These are phyloP conservation scores for Piromyces finnis DNA, from an alignment of 192 early-diverging fungal genomes.

Conservation along the genomic window DNA sequence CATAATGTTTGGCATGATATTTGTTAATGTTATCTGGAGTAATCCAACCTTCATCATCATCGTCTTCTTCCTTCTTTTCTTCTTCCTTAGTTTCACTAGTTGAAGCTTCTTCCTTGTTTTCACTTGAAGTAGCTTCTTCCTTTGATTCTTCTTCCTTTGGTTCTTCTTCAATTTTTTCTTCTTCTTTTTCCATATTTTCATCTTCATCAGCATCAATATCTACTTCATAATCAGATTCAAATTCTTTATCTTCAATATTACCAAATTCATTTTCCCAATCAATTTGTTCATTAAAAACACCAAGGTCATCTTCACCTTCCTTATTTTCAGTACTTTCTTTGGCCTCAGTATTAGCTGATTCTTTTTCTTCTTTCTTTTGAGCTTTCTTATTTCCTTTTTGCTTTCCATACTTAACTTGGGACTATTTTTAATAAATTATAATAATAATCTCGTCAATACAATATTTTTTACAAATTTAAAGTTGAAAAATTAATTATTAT, in stretches of 20 bases:
- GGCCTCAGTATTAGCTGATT: background rate
- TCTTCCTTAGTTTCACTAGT: conserved; percentile 5
- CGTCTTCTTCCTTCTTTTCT: conserved; percentile 7
- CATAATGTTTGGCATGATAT: conserved; percentile 22
- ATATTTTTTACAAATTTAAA: no score
- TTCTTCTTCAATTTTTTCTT: background rate
- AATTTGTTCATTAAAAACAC: background rate
- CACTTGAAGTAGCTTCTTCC: background rate
- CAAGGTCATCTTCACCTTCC: background rate
- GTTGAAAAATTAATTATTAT: no score
- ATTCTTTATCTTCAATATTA: background rate
- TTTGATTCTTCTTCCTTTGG: background rate
- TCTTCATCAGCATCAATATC: conserved; percentile 1
- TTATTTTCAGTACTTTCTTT: background rate
- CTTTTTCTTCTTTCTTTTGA: conserved; percentile 4
- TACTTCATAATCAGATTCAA: conserved; percentile 1
- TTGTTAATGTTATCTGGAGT: conserved; percentile 72
- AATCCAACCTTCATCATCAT: conserved; percentile 73
- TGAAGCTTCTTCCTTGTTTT: conserved; percentile 1
- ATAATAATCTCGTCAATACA: no score
- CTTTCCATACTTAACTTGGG: background rate
- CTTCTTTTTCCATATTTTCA: background rate
- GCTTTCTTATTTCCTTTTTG: conserved; percentile 6
- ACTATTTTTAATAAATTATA: no score
- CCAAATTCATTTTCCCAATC: background rate